phyloP scores from a whole-genome alignment of 2,329 filamentous ascomycete genomes.

The Fusarium agapanthi region DNA sequence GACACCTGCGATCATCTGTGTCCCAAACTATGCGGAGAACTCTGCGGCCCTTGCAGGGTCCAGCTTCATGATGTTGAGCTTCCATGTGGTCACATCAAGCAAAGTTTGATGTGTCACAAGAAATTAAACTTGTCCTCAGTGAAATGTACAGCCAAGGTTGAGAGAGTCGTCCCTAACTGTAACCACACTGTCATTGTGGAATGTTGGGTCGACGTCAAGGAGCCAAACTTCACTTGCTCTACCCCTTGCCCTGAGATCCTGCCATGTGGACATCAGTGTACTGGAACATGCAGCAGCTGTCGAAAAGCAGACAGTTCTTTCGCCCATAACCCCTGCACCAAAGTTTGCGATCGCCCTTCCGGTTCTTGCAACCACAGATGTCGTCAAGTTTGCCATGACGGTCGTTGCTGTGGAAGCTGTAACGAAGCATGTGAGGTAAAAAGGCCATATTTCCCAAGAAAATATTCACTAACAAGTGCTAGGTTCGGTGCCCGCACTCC shows the following conservation, averaged over 20 bases:
- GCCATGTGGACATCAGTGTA: constrained; percentile 51
- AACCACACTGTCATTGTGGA: not conserved
- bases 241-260: constrained; percentile 43
- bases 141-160: not conserved
- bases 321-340: constrained; percentile 51
- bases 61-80: constrained; percentile 12
- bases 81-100: constrained; percentile 29
- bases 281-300: constrained; percentile 6
- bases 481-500: constrained; percentile 63
- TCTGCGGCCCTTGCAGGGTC: constrained; percentile 43
- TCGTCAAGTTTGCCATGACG: constrained; percentile 15
- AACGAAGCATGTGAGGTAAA: constrained; percentile 61
- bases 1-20: constrained; percentile 56
- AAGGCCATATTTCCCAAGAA: not conserved
- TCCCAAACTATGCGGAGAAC: constrained; percentile 51
- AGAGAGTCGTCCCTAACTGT: constrained; percentile 9
- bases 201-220: constrained; percentile 9
- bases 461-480: not conserved
- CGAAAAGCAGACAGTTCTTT: not conserved
- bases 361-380: constrained; percentile 68
- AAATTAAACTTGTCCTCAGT: not conserved
- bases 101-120: constrained; percentile 7
- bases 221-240: constrained; percentile 1
- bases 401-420: constrained; percentile 56
- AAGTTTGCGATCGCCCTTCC: constrained; percentile 58